Evolutionary conservation across 306 rosid species (phyloP), one percentile per base, ranked within the genome.

Genomic region (Luffa acutangula): DNA sequence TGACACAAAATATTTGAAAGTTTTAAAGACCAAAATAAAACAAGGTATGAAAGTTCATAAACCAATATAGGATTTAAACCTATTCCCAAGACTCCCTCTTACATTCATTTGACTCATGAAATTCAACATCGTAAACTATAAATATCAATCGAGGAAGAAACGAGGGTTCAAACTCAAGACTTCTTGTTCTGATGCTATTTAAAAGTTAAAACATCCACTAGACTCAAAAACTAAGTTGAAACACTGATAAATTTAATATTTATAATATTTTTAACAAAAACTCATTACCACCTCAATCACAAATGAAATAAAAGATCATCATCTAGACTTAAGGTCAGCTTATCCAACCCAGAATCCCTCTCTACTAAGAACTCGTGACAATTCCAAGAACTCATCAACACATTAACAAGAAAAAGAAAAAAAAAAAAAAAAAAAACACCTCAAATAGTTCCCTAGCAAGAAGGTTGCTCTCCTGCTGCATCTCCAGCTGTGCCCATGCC

Each of bases 401-500:
- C n/a, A 14, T 36, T 15, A 49, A 42, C 31, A 36, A 53, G 49
- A 66, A 75, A 15, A 37, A 37, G 4, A 17, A 65, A 41, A 17
- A 15, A 25, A 25, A 25, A 0, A 0, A 25, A 25, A 25, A 25
- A 13, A 62, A 65, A 66, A 80, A 82, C 82, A 92, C 98, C 98
- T 95, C 97, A 85, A 95, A 95, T 71, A 92, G 87, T 84, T 67
- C 78, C 86, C 96, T 87, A 45, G 98, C 97, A 71, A 85, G 82
- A 21, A 67, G 86, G 43, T 87, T 83, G 77, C 91, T 95, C 85
- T 89, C 92, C 78, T 89, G 97, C 75, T 89, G 97, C 85, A 87
- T 87, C 85, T 95, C 98, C 95, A 92, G 77, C 78, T 92, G 98
- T 14, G 97, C 97, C 98, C 98, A 95, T 15, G 97, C 95, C 98